phyloP scores from a whole-genome alignment of 345 rosid species.

The Dipteronia dyeriana region DNA sequence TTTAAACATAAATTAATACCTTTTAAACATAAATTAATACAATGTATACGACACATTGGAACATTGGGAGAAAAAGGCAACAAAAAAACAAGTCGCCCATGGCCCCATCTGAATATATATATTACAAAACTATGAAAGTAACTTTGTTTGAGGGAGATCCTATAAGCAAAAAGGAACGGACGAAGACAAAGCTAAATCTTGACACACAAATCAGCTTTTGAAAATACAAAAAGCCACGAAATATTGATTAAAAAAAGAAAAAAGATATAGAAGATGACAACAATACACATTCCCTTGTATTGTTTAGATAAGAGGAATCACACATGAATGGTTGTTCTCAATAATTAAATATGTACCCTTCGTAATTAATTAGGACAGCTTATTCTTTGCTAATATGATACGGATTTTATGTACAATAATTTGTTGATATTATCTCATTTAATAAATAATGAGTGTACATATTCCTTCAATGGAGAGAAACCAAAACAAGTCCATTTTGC shows the following conservation, averaged over 20 bases:
- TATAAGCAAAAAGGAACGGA: neutral
- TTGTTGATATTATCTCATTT: neutral
- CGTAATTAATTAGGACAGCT: too few relatives aligned
- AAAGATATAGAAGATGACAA: neutral
- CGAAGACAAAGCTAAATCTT: constrained; percentile 7
- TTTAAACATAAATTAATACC: too few relatives aligned
- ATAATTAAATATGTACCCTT: too few relatives aligned
- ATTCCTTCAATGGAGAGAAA: neutral
- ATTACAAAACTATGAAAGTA: neutral
- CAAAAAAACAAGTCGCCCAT: too few relatives aligned
- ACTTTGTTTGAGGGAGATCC: neutral
- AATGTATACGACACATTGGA: too few relatives aligned
- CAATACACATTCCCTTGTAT: neutral
- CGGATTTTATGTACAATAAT: neutral
- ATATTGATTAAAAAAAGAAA: neutral
- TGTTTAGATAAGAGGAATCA: neutral
- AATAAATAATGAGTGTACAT: too few relatives aligned
- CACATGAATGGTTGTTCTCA: neutral
- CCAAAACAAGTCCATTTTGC: neutral
- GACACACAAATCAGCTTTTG: constrained; percentile 8
- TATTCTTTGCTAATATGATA: too few relatives aligned
- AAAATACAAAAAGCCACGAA: constrained; percentile 10
- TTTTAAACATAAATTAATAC: too few relatives aligned
- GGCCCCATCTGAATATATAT: too few relatives aligned
- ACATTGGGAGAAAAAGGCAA: too few relatives aligned